Base-by-base conservation (phyloP, 352 stramenopile species). In the Phytophthora tubulina region DNA sequence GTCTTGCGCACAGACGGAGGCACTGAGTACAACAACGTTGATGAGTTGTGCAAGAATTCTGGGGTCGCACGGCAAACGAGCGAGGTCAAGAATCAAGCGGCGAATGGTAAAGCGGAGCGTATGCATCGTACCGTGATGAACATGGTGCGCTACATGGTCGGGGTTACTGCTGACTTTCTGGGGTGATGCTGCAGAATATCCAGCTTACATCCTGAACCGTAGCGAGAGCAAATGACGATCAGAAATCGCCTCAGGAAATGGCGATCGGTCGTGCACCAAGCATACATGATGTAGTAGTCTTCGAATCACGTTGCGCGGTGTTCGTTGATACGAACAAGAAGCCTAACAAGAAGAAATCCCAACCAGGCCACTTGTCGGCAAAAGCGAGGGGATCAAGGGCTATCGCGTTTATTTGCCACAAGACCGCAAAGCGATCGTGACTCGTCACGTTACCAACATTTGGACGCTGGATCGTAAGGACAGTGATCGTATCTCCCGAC, bases 51-150 rank as follows among this genome's bases (percentile, higher is more conserved):
- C 38, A 60, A 69, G 7, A 4, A 41, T 2, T 71, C 54, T 0
- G 72, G 72, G 0, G 60, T 83, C 0, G 45, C 39, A 0, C n/a
- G 78, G 0, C 69, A 85, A n/a, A 9, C 48, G 0, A 70, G 54
- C 1, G 72, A 85, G 15, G 66, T 63, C 0, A 27, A 50, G 0
- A 83, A 81, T n/a, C 48, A 75, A 9, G 65, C 72, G 0, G 50
- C 32, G 0, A 86, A 86, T n/a, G 72, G 75, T 0, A 83, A 85
- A 42, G 72, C 65, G 0, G 75, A 80, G 11, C 27, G 59, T 0
- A 67, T 67, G 49, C 49, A 67, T 14, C 14, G 27, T 7, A 53
- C 30, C 2, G 32, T 80, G 0, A 63, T 79, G 49, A 77, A 82
- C 46, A 72, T 81, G 50, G 52, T 66, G 0, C 44, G 75, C 3